Base-by-base conservation (phyloP, 805 yeast species). In the Yarrowia sp. region DNA sequence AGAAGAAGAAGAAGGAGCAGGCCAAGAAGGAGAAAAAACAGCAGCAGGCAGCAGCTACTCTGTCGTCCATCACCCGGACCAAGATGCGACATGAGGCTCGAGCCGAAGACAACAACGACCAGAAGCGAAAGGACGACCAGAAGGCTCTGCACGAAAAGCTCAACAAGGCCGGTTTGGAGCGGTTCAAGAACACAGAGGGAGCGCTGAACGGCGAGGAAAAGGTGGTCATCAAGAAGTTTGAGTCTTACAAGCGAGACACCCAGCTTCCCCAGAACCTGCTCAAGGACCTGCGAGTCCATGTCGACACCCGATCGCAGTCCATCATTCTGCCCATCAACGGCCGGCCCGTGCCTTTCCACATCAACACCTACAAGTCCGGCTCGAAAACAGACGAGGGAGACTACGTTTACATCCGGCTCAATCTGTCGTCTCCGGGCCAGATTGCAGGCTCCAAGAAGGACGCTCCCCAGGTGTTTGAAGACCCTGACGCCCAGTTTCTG, bases 281-380 rank as follows among this genome's bases (percentile, higher is more conserved):
- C 19, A 85, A 87, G 71, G 97, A 92, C 74, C 80, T 95, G 74
- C 86, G 86, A 73, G 85, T 93, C 67, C 92, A 88, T 74, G 92
- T 95, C 66, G 99, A 93, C 74, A 81, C 85, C 74, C 90, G 89
- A 72, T 83, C 89, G 66, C 97, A 92, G 77, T 89, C 98, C 1
- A 88, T 93, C 65, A 84, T 93, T 67, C 79, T 93, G 66, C 99
- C 99, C 61, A 88, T 93, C 66, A 84, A 88, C 71, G 99, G 99
- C 68, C 83, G 98, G 72, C 98, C 98, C 1, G 98, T 95, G 62
- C 99, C 99, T 24, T 93, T 95, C 81, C 99, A 93, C 75, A 92
- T 93, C 73, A 91, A 91, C 75, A 81, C 98, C 4, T 92, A 89
- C 78, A 93, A 92, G 72, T 92, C 90, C 73, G 98, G 97, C 58